Conservation (phyloP, 192 early-diverging fungal genomes). For the Backusella mclennaniae region DNA sequence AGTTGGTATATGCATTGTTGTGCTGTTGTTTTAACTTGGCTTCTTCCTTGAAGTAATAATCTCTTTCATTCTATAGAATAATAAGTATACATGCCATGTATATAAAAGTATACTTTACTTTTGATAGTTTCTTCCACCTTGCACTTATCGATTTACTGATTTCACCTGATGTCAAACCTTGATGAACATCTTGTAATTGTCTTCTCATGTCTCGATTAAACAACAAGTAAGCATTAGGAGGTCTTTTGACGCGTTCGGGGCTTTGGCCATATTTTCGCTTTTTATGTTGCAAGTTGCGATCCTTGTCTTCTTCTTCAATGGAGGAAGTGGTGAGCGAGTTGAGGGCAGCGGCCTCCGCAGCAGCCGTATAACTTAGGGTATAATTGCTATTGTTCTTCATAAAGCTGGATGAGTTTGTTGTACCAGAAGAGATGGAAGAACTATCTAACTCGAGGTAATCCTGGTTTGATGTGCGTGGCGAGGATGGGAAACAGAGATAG, state of each 20-base stretch:
- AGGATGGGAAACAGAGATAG: neutral
- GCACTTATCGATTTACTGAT: conserved; percentile 57
- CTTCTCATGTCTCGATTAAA: conserved; percentile 61
- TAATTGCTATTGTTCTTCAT: neutral
- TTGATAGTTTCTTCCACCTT: conserved; percentile 48
- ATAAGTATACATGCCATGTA: neutral
- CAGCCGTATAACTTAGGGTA: conserved; percentile 2
- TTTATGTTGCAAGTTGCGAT: neutral
- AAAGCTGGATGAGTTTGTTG: neutral
- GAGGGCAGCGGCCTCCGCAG: neutral
- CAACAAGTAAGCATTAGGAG: conserved; percentile 59
- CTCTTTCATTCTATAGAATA: conserved; percentile 31
- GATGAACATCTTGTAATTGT: conserved; percentile 51
- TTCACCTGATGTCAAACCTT: conserved; percentile 55
- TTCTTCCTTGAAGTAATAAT: conserved; percentile 47
- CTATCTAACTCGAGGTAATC: neutral
- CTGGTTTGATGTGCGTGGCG: neutral
- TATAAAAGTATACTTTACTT: conserved; percentile 10
- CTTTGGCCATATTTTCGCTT: conserved; percentile 17
- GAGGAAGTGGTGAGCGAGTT: neutral
- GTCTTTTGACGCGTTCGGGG: conserved; percentile 46
- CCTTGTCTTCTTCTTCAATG: neutral
- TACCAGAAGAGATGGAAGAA: neutral
- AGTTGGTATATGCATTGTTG: conserved; percentile 50
- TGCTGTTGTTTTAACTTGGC: conserved; percentile 46